phyloP scores from a whole-genome alignment of 345 rosid genomes.

The Geranium brycei region DNA sequence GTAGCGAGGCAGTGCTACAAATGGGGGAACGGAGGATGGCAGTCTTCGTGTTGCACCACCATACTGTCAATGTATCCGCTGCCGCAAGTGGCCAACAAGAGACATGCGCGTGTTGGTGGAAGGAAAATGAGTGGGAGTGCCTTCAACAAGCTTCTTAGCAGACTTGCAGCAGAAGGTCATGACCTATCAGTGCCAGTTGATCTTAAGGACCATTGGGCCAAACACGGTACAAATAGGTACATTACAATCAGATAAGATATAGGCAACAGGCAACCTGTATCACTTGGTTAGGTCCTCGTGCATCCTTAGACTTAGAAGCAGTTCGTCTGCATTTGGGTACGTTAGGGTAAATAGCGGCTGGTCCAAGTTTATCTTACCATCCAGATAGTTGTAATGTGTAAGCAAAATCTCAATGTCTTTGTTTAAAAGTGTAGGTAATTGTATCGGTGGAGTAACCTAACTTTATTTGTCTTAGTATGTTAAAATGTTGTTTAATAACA shows the following conservation, averaged over 20 bases:
- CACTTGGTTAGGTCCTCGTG: too few relatives aligned
- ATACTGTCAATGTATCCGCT: constrained; percentile 73
- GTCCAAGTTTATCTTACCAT: too few relatives aligned
- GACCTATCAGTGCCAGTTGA: constrained; percentile 65
- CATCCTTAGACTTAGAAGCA: too few relatives aligned
- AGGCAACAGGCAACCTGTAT: too few relatives aligned
- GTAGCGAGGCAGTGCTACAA: constrained; percentile 82
- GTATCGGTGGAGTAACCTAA: too few relatives aligned
- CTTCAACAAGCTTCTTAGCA: constrained; percentile 82
- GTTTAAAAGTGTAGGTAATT: too few relatives aligned
- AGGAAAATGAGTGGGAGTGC: constrained; percentile 98
- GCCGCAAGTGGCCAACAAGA: constrained; percentile 77
- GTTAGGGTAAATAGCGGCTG: too few relatives aligned
- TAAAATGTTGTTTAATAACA: too few relatives aligned
- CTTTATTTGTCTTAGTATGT: too few relatives aligned
- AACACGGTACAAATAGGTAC: constrained; percentile 36
- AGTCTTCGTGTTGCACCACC: constrained; percentile 95
- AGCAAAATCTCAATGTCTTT: too few relatives aligned
- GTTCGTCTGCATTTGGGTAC: too few relatives aligned
- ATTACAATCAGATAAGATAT: constrained; percentile 15
- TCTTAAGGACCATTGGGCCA: constrained; percentile 70
- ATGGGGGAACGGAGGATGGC: constrained; percentile 99
- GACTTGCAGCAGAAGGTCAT: constrained; percentile 67
- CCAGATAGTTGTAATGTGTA: too few relatives aligned
- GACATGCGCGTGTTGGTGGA: constrained; percentile 88